These are phyloP conservation scores for Phytopythium mirpurense DNA, from an alignment of 352 stramenopile genomes.

Conservation along the genomic window DNA sequence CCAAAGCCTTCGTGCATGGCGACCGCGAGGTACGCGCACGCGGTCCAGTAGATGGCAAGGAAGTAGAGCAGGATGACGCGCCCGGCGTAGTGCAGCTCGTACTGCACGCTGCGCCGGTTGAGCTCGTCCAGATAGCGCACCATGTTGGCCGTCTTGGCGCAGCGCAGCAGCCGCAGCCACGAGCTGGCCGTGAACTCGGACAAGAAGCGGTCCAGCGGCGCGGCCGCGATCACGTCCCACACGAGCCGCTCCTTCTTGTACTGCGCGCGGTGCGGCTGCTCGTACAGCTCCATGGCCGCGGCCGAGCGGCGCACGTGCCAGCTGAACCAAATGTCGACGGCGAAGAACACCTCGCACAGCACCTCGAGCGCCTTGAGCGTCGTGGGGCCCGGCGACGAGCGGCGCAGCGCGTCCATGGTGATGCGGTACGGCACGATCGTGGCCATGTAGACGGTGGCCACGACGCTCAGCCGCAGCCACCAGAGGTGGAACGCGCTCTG, in stretches of 20 bases:
- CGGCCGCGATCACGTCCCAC: constrained; percentile 29
- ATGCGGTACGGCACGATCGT: constrained; percentile 47
- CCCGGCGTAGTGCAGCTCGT: constrained; percentile 43
- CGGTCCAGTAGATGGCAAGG: constrained; percentile 53
- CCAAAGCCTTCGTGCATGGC: constrained; percentile 34
- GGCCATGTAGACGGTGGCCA: constrained; percentile 33
- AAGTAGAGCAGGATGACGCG: constrained; percentile 52
- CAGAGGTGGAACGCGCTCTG: constrained; percentile 39
- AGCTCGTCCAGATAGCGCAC: constrained; percentile 50
- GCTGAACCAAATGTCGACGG: constrained; percentile 45
- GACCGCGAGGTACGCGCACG: constrained; percentile 44
- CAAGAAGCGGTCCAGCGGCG: constrained; percentile 40
- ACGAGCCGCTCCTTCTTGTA: constrained; percentile 43
- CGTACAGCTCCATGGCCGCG: constrained; percentile 45
- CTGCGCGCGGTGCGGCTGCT: constrained; percentile 24
- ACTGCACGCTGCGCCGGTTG: constrained; percentile 45
- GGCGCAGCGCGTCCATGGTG: constrained; percentile 28
- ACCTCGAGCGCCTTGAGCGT: constrained; percentile 16
- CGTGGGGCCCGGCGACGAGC: constrained; percentile 8
- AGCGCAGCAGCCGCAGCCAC: constrained; percentile 34
- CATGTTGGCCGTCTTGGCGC: constrained; percentile 48
- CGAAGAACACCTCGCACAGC: constrained; percentile 39
- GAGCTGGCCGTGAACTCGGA: constrained; percentile 19
- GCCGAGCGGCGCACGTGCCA: constrained; percentile 27
- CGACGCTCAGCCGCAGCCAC: constrained; percentile 30